phyloP scores from a whole-genome alignment of 1,284 basidiomycete genomes.

The Boletellus deceptivus region DNA sequence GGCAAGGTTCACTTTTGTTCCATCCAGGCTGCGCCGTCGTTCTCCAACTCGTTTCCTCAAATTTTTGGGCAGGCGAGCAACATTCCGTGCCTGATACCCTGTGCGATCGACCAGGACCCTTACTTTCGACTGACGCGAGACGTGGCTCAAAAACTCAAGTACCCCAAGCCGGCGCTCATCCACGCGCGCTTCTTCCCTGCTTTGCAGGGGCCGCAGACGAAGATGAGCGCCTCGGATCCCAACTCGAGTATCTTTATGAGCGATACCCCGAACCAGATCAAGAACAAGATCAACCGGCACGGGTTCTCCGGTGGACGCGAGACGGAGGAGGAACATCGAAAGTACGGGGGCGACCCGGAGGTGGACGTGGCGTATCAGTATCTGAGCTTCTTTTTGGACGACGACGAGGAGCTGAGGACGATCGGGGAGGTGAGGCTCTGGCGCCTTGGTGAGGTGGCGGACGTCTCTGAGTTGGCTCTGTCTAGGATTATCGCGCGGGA shows the following conservation, averaged over 20 bases:
- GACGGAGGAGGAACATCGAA: constrained; percentile 91
- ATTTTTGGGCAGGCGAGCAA: constrained; percentile 88
- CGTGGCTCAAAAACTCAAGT: constrained; percentile 90
- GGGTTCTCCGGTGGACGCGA: constrained; percentile 90
- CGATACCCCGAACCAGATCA: constrained; percentile 91
- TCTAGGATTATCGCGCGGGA: constrained; percentile 88
- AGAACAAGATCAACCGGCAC: constrained; percentile 96
- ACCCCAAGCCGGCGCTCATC: constrained; percentile 90
- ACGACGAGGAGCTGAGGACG: constrained; percentile 82
- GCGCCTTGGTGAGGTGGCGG: background rate
- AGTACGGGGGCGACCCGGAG: constrained; percentile 88
- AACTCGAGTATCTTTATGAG: constrained; percentile 96
- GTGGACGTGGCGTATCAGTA: constrained; percentile 98
- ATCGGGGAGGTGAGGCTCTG: constrained; percentile 69
- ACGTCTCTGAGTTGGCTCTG: background rate
- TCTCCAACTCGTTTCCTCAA: constrained; percentile 98
- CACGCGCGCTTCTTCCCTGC: constrained; percentile 99
- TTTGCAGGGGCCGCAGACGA: constrained; percentile 95
- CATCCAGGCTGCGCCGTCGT: constrained; percentile 96
- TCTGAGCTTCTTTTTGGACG: constrained; percentile 94
- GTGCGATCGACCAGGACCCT: constrained; percentile 96
- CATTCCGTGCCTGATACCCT: constrained; percentile 94
- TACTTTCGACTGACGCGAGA: constrained; percentile 99
- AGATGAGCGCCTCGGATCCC: constrained; percentile 95
- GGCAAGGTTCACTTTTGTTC: constrained; percentile 98